Conservation (phyloP, 306 rosid species). For the Dicorynia guianensis region DNA sequence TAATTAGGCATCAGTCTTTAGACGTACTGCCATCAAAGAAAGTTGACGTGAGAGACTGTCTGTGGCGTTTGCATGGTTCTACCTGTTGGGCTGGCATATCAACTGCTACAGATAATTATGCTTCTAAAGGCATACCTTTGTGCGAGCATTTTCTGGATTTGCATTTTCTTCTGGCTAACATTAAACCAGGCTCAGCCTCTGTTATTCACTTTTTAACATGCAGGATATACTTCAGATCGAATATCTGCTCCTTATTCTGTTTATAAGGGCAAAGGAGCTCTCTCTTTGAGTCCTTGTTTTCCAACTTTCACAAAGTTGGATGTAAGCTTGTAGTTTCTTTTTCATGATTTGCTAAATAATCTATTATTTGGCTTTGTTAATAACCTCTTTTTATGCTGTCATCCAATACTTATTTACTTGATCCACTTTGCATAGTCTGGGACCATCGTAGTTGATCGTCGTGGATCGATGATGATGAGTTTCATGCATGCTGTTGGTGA, state of each 20-base stretch:
- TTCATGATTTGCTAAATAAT: slow-evolving; percentile 6
- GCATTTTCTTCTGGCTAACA: not conserved
- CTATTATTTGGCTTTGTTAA: no score
- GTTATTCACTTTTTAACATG: slow-evolving; percentile 39
- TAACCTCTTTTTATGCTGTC: slow-evolving; percentile 9
- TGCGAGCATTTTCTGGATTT: slow-evolving; percentile 9
- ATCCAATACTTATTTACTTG: slow-evolving; percentile 24
- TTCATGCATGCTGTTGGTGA: slow-evolving; percentile 61
- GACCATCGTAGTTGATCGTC: slow-evolving; percentile 60
- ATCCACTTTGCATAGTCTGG: slow-evolving; percentile 60
- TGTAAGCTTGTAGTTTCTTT: slow-evolving; percentile 46
- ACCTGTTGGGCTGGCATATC: slow-evolving; percentile 53
- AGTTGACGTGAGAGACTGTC: slow-evolving; percentile 40
- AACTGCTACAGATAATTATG: slow-evolving; percentile 51
- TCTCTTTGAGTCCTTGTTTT: slow-evolving; percentile 72
- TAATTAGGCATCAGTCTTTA: slow-evolving; percentile 53
- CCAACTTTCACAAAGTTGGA: slow-evolving; percentile 83
- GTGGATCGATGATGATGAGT: slow-evolving; percentile 58
- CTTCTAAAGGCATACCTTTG: slow-evolving; percentile 60
- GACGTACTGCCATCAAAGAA: slow-evolving; percentile 45
- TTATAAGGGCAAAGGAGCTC: slow-evolving; percentile 92
- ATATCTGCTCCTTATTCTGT: slow-evolving; percentile 72
- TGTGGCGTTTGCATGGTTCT: slow-evolving; percentile 33
- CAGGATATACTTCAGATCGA: slow-evolving; percentile 57
- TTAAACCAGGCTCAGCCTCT: slow-evolving; percentile 1